A percentile compares a stretch with the other conserved stretches of the same genome.
Evolutionary conservation across 192 early-diverging fungal genomes (phyloP).

Genomic region (Lunasporangiospora selenospora): DNA sequence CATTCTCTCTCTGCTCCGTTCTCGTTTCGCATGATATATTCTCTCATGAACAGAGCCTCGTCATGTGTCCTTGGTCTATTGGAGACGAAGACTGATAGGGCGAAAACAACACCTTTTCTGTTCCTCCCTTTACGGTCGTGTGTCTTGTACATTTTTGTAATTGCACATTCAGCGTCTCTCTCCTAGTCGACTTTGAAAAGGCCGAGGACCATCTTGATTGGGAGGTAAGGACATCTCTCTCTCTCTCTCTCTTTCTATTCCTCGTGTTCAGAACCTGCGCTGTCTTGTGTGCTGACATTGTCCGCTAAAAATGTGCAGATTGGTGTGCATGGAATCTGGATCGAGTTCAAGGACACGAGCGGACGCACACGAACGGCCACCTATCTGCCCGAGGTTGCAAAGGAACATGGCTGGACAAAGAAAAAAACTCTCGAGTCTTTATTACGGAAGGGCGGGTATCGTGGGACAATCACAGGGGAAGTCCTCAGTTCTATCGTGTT

Average conservation of each 20-base stretch:
- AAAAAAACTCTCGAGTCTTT: conserved; percentile 84
- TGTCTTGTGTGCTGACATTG: too few relatives aligned
- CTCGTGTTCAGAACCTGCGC: too few relatives aligned
- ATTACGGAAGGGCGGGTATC: conserved; percentile 86
- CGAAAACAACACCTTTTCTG: background rate
- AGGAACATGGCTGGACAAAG: conserved; percentile 92
- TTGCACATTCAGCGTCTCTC: conserved; percentile 64
- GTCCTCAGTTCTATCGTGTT: conserved; percentile 68
- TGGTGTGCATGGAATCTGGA: conserved; percentile 94
- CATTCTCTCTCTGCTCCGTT: background rate
- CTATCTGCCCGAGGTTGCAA: conserved; percentile 89
- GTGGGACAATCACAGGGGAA: conserved; percentile 63
- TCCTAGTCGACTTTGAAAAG: conserved; percentile 89
- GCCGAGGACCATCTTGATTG: conserved; percentile 81
- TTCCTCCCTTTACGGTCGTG: background rate
- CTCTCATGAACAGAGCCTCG: background rate
- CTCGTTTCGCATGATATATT: background rate
- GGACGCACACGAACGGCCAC: conserved; percentile 75
- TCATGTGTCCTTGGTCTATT: background rate
- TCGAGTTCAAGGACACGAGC: conserved; percentile 72
- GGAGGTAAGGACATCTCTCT: conserved; percentile 54
- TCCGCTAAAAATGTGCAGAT: conserved; percentile 48
- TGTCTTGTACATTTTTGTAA: background rate
- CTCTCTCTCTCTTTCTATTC: background rate
- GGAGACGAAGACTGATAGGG: background rate